Percentiles rank a stretch among this genome's conserved stretches.
phyloP scores from a whole-genome alignment of 768 basidiomycete genomes.

The Hysterangium stoloniferum region DNA sequence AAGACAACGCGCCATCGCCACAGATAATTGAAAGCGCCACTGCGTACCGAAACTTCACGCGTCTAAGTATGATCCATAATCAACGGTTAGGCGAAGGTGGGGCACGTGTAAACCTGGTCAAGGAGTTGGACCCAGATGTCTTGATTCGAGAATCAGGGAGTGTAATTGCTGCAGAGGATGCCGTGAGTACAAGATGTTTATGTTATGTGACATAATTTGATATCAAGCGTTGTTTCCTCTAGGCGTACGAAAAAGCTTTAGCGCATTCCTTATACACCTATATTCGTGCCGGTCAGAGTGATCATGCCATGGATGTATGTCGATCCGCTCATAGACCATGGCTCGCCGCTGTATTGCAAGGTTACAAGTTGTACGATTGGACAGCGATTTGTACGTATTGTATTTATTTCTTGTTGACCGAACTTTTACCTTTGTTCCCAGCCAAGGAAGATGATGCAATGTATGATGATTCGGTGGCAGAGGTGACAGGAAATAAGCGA shows the following conservation, averaged over 20 bases:
- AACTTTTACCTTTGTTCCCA: constrained; percentile 10
- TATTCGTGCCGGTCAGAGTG: constrained; percentile 77
- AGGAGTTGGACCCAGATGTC: constrained; percentile 77
- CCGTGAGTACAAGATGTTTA: constrained; percentile 41
- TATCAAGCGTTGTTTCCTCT: constrained; percentile 1
- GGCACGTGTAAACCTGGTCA: constrained; percentile 43
- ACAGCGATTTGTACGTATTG: constrained; percentile 49
- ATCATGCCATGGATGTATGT: constrained; percentile 78
- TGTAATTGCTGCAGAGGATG: constrained; percentile 67
- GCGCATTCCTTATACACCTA: constrained; percentile 73
- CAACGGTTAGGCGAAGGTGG: constrained; percentile 40
- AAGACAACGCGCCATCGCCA: constrained; percentile 61
- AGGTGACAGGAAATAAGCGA: constrained; percentile 62
- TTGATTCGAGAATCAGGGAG: constrained; percentile 50
- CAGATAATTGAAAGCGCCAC: constrained; percentile 63
- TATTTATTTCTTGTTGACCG: not conserved
- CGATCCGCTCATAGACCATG: constrained; percentile 81
- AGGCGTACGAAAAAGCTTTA: constrained; percentile 79
- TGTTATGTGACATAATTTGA: not conserved
- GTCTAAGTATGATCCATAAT: constrained; percentile 60
- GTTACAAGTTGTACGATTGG: constrained; percentile 75
- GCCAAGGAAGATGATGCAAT: constrained; percentile 40
- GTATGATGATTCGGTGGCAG: constrained; percentile 35
- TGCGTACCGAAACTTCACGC: constrained; percentile 82
- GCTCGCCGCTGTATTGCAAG: constrained; percentile 85